Evolutionary conservation across 805 yeast genomes (phyloP), one percentile per base, ranked within the genome.

Genomic region (Lachancea nothofagi): DNA sequence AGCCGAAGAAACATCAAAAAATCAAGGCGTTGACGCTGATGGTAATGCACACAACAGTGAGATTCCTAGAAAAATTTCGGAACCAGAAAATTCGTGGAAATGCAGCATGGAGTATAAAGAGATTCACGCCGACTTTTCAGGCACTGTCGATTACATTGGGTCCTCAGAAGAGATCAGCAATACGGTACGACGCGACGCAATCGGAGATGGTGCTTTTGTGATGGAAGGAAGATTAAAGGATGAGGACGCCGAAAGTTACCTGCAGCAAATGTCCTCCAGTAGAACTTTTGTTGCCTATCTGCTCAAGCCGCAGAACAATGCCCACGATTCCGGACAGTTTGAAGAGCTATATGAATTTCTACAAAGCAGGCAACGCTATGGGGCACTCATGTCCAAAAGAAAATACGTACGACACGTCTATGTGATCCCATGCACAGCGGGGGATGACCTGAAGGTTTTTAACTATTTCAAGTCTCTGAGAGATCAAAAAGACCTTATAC

Each of bases 161-260:
- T 22, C 47, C 19, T 47, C 56, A 2, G 34, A 40, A n/a, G 48
- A 49, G 10, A 28, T 45, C 21, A 43, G 38, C 6, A 35, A 45
- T 7, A 46, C 39, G 20, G 25, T 38, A n/a, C 40, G 48, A 39
- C 36, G 45, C 25, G 53, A 50, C 7, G 58, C 57, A 2, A 44
- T 57, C 19, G 59, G 50, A 5, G 66, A 65, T 38, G 70, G 65
- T 23, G 59, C 57, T 6, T 64, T 67, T 18, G 45, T 55, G 8
- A 66, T 59, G 7, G 61, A 59, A 23, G 63, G 62, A 10, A 45
- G 54, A n/a, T 60, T 45, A 30, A 57, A 48, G 38, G 54, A 20
- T 41, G 45, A 41, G 14, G 51, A 54, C 40, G 57, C 50, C 5
- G 43, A 40, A 29, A 46, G 39, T 36, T 43, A 55, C 53, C 21